These are phyloP conservation scores for Brasenia schreberi DNA, from an alignment of 164 flowering plant genomes.

Conservation along the genomic window DNA sequence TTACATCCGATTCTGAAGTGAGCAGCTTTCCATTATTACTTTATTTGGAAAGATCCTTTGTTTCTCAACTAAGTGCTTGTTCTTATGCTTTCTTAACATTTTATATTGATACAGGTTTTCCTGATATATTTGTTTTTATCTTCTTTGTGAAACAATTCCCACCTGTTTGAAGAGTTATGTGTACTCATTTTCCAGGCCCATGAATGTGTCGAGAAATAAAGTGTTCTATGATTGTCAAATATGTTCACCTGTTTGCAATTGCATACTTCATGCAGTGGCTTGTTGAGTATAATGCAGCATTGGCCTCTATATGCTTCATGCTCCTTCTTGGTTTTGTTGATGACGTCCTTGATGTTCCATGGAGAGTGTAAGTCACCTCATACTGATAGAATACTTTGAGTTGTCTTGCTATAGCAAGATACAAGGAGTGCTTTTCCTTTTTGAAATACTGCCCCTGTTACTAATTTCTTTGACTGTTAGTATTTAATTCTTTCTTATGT, in stretches of 20 bases:
- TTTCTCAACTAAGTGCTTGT: too few species aligned
- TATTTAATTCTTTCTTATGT: too few species aligned
- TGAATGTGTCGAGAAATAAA: too few species aligned
- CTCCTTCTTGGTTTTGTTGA: constrained; percentile 91
- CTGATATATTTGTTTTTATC: too few species aligned
- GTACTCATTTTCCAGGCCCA: too few species aligned
- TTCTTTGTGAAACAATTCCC: too few species aligned
- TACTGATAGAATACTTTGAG: neutral
- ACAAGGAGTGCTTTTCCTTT: too few species aligned
- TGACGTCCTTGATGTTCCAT: constrained; percentile 92
- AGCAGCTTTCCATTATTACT: constrained; percentile 9
- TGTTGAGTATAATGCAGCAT: constrained; percentile 90
- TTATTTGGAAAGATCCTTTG: neutral
- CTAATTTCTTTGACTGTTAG: constrained; percentile 1
- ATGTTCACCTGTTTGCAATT: neutral
- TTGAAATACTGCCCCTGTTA: neutral
- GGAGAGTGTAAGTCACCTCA: constrained; percentile 77
- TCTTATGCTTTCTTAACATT: too few species aligned
- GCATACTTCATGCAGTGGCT: constrained; percentile 60
- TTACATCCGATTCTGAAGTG: constrained; percentile 75
- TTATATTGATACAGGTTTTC: too few species aligned
- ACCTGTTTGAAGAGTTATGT: too few species aligned
- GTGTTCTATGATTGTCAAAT: too few species aligned
- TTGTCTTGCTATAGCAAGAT: too few species aligned
- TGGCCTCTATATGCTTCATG: constrained; percentile 89